Evolutionary conservation across 441 rosid genomes (phyloP).

Genomic region (Arabidopsis lyrata): DNA sequence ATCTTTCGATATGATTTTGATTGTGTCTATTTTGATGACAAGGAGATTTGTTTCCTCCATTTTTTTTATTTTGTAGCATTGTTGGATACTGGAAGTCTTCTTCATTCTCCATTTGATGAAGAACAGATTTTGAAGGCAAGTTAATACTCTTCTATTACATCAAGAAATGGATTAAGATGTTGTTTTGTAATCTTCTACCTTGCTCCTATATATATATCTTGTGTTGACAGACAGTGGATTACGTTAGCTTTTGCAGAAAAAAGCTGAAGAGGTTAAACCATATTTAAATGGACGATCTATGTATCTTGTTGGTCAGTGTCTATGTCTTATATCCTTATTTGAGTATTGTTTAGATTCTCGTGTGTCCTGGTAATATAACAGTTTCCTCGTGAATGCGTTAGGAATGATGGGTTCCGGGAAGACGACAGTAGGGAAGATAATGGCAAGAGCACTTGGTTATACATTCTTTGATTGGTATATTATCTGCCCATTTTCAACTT

Average conservation of each 20-base stretch:
- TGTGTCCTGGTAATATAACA: constrained; percentile 18
- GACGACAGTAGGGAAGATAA: constrained; percentile 81
- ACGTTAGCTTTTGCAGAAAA: constrained; percentile 59
- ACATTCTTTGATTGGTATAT: constrained; percentile 77
- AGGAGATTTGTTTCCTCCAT: constrained; percentile 24
- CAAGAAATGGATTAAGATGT: constrained; percentile 15
- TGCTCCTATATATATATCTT: not conserved
- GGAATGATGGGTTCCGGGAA: constrained; percentile 99
- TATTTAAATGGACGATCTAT: constrained; percentile 74
- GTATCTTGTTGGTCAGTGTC: constrained; percentile 90
- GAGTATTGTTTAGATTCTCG: constrained; percentile 17
- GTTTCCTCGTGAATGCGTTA: constrained; percentile 41
- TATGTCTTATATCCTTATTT: constrained; percentile 19
- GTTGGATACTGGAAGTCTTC: constrained; percentile 60
- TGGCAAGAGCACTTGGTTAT: constrained; percentile 69
- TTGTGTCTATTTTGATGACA: constrained; percentile 16
- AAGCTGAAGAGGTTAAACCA: constrained; percentile 71
- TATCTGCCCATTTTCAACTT: constrained; percentile 2
- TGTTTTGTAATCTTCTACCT: not conserved
- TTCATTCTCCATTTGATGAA: constrained; percentile 55
- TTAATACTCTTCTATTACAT: constrained; percentile 12
- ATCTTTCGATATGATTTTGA: not conserved
- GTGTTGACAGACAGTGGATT: constrained; percentile 19
- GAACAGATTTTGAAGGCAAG: constrained; percentile 69
- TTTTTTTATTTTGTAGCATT: constrained; percentile 55